Conservation (phyloP, 2,329 filamentous ascomycete species). For the Penicillium hordei region DNA sequence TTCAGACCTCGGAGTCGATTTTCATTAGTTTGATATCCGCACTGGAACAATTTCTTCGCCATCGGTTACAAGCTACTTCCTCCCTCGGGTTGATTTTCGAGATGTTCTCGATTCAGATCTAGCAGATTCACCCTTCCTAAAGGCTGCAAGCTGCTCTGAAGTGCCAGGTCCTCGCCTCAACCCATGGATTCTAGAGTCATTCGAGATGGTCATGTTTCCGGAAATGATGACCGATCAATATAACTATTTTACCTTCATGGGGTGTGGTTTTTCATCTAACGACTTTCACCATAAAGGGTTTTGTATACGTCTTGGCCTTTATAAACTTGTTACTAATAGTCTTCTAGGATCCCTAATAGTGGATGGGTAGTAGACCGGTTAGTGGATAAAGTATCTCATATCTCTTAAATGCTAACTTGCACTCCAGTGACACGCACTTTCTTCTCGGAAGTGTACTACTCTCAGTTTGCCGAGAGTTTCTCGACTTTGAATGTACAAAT, state of each 20-base stretch:
- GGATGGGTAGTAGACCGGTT: background rate
- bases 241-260: background rate
- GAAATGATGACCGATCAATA: slow-evolving; percentile 1
- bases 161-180: background rate
- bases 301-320: background rate
- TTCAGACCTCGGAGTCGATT: slow-evolving; percentile 4
- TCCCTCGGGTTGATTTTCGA: slow-evolving; percentile 1
- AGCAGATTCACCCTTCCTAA: background rate
- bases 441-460: background rate
- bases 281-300: background rate
- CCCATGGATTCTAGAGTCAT: background rate
- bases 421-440: background rate
- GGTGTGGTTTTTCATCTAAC: background rate
- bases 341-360: background rate
- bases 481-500: background rate
- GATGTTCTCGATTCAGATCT: slow-evolving; percentile 4
- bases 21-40: slow-evolving; percentile 2
- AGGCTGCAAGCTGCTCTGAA: background rate
- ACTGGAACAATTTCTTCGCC: background rate
- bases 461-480: background rate
- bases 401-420: slow-evolving; percentile 1
- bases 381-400: background rate
- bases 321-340: background rate
- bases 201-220: background rate
- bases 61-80: slow-evolving; percentile 1